Percentiles rank a stretch among this genome's conserved stretches.
Conservation (phyloP, 2,329 filamentous ascomycete genomes). For the Fusarium redolens region DNA sequence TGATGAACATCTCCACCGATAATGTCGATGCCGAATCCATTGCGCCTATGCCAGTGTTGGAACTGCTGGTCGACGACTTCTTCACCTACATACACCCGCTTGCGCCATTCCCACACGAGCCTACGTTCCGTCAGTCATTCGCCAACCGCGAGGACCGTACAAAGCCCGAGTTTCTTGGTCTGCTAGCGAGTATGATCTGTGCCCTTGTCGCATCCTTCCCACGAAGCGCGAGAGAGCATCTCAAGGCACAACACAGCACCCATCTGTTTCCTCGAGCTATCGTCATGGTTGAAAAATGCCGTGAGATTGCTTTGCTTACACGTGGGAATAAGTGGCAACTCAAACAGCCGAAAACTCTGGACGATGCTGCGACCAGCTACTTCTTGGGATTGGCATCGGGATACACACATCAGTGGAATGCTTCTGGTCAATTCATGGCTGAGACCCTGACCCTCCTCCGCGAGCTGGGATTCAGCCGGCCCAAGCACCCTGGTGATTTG, state of each 20-base stretch:
- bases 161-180: conserved; percentile 74
- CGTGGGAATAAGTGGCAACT: conserved; percentile 66
- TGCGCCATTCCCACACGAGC: conserved; percentile 81
- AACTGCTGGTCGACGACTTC: conserved; percentile 81
- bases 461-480: conserved; percentile 73
- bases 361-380: conserved; percentile 78
- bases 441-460: conserved; percentile 77
- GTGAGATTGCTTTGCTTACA: conserved; percentile 74
- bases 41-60: conserved; percentile 74
- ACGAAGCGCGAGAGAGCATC: conserved; percentile 74
- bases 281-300: conserved; percentile 76
- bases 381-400: conserved; percentile 75
- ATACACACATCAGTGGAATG: conserved; percentile 75
- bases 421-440: conserved; percentile 77
- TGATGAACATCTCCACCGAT: conserved; percentile 59
- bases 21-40: conserved; percentile 72
- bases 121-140: conserved; percentile 78
- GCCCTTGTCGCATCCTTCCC: conserved; percentile 81
- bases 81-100: conserved; percentile 85
- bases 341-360: conserved; percentile 61
- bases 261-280: conserved; percentile 76
- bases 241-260: conserved; percentile 73
- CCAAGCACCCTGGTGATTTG: conserved; percentile 56
- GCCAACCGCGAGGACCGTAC: conserved; percentile 73
- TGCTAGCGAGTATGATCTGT: conserved; percentile 80